A percentile compares a stretch with the other conserved stretches of the same genome.
phyloP scores from a whole-genome alignment of 768 basidiomycete species.

The Tremella mesenterica region DNA sequence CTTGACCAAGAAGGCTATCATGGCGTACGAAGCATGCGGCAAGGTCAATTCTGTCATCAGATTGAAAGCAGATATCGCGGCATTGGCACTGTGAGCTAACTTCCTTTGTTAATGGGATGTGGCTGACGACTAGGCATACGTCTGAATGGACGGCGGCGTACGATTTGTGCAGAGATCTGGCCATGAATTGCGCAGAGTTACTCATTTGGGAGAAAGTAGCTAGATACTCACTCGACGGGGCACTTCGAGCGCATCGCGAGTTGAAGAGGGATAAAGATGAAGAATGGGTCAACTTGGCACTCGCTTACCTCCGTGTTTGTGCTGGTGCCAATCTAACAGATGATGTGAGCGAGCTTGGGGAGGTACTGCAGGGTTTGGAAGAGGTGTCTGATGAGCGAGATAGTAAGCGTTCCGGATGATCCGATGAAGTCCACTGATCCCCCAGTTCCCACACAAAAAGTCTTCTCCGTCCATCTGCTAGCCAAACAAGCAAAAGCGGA shows the following conservation, averaged over 20 bases:
- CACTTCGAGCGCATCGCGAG: constrained; percentile 58
- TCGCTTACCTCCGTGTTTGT: constrained; percentile 65
- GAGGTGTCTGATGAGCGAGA: constrained; percentile 30
- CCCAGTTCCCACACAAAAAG: constrained; percentile 61
- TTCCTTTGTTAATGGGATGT: constrained; percentile 5
- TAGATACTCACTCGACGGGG: constrained; percentile 65
- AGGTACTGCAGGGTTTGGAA: constrained; percentile 11
- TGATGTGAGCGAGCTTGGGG: constrained; percentile 1
- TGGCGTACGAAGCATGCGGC: constrained; percentile 71
- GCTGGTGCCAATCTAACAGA: background rate
- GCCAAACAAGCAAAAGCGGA: constrained; percentile 50
- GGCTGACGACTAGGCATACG: constrained; percentile 3
- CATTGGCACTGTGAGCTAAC: constrained; percentile 83
- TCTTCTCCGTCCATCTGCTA: constrained; percentile 52
- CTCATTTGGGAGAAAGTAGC: constrained; percentile 46
- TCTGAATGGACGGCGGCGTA: constrained; percentile 26
- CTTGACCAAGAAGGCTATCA: constrained; percentile 71
- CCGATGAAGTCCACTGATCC: constrained; percentile 51
- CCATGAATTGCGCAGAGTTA: constrained; percentile 23
- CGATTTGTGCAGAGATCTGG: constrained; percentile 21
- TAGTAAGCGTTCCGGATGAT: constrained; percentile 17
- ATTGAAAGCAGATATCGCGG: constrained; percentile 75
- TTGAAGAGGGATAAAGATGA: constrained; percentile 56
- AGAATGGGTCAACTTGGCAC: constrained; percentile 71
- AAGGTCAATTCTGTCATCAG: constrained; percentile 77